Evolutionary conservation across 2,329 filamentous ascomycete species (phyloP).

Genomic region (Chrysosporium queenslandicum): DNA sequence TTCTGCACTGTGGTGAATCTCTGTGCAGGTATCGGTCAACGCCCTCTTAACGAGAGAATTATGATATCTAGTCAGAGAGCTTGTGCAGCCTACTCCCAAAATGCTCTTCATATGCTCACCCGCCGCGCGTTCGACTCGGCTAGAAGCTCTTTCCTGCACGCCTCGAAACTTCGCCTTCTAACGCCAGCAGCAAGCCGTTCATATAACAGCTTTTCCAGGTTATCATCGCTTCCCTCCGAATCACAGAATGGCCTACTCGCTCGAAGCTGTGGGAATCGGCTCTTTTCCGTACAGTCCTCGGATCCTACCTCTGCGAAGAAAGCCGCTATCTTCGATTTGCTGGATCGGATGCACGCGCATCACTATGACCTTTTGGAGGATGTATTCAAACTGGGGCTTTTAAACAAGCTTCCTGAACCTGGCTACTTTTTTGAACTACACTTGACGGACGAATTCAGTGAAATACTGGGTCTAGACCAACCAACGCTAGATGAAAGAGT

Average conservation of each 20-base stretch:
- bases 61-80: slow-evolving; percentile 31
- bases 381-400: slow-evolving; percentile 28
- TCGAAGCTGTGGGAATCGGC: slow-evolving; percentile 7
- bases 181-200: neutral
- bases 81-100: slow-evolving; percentile 23
- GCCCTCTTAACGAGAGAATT: neutral
- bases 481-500: slow-evolving; percentile 40
- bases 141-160: slow-evolving; percentile 16
- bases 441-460: slow-evolving; percentile 23
- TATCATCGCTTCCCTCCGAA: neutral
- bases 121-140: slow-evolving; percentile 12
- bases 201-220: slow-evolving; percentile 8
- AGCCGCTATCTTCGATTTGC: slow-evolving; percentile 28
- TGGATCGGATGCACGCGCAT: slow-evolving; percentile 31
- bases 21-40: too few relatives aligned
- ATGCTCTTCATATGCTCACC: slow-evolving; percentile 21
- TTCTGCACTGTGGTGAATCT: too few relatives aligned
- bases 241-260: neutral
- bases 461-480: slow-evolving; percentile 25
- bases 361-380: slow-evolving; percentile 29
- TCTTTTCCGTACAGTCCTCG: neutral
- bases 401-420: slow-evolving; percentile 23
- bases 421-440: slow-evolving; percentile 22
- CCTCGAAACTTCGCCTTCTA: slow-evolving; percentile 17
- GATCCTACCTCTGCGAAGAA: slow-evolving; percentile 17